Evolutionary conservation across 306 rosid species (phyloP), one percentile per base, ranked within the genome.

Genomic region (Cucumis melo): DNA sequence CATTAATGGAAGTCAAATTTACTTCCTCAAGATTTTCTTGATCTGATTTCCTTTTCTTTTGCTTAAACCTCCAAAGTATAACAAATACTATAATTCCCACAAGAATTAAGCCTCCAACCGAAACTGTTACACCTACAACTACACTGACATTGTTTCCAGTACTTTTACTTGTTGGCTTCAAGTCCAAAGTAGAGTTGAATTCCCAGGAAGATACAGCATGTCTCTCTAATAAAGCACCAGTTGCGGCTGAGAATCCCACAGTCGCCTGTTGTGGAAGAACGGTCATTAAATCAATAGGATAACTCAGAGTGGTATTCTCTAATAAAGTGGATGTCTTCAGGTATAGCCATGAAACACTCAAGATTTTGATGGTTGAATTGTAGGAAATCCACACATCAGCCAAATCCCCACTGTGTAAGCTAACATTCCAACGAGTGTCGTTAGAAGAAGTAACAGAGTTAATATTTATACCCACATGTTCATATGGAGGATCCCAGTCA

Each of bases 341-440:
- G 17, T 53, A 78, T 12, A 3, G 13, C 80, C 80, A 78, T 1
- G 46, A 66, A 19, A 78, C 80, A 12, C 76, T 66, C 42, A 78
- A 62, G 12, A 36, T 38, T 48, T 66, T 78, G 36, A 23, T 36
- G 6, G 57, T 36, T n/a, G 76, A 55, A 21, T 66, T 56, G 9
- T 78, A 78, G 8, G 21, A 20, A 17, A 78, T 78, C 67, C 56
- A 65, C 7, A 66, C 67, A 54, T 66, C 66, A 36, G 50, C 66
- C 2, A 4, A 2, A 5, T 74, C 76, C 3, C 46, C 42, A 24
- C 81, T 78, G 14, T 78, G 81, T 0, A 67, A 78, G 57, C 60
- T 78, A 16, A 56, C 57, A 41, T 78, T 67, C 77, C 76, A 78
- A 17, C 34, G 29, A 1, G 76, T 78, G 48, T 6, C 27, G 36